Evolutionary conservation across 257 asterid species (phyloP).

Genomic region (Voacanga thouarsii): DNA sequence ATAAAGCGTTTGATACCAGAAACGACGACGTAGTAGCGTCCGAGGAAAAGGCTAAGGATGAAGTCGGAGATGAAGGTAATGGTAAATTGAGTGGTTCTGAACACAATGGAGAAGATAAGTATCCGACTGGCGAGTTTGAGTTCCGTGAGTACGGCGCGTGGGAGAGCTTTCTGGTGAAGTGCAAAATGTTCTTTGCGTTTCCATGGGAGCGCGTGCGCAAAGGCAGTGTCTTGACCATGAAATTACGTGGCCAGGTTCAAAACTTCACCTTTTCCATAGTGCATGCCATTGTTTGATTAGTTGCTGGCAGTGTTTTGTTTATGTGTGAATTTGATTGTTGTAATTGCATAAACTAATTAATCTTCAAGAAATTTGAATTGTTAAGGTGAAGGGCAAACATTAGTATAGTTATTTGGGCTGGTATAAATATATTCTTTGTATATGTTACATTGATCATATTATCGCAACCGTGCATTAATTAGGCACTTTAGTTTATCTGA

Average conservation of each 20-base stretch:
- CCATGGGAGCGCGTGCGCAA: constrained; percentile 96
- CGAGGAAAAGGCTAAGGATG: constrained; percentile 23
- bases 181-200: constrained; percentile 67
- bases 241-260: constrained; percentile 80
- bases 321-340: constrained; percentile 5
- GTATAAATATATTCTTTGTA: background rate
- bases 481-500: background rate
- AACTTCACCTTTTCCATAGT: background rate
- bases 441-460: background rate
- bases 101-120: constrained; percentile 29
- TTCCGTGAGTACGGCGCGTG: constrained; percentile 53
- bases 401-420: background rate
- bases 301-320: background rate
- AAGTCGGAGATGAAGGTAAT: constrained; percentile 16
- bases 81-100: constrained; percentile 6
- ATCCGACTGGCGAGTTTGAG: constrained; percentile 82
- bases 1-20: constrained; percentile 52
- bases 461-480: background rate
- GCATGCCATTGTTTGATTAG: background rate
- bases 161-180: constrained; percentile 66
- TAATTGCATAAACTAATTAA: background rate
- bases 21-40: constrained; percentile 31
- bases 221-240: constrained; percentile 84
- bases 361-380: background rate
- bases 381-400: background rate